phyloP scores from a whole-genome alignment of 441 rosid genomes.

The Populus hybrid region DNA sequence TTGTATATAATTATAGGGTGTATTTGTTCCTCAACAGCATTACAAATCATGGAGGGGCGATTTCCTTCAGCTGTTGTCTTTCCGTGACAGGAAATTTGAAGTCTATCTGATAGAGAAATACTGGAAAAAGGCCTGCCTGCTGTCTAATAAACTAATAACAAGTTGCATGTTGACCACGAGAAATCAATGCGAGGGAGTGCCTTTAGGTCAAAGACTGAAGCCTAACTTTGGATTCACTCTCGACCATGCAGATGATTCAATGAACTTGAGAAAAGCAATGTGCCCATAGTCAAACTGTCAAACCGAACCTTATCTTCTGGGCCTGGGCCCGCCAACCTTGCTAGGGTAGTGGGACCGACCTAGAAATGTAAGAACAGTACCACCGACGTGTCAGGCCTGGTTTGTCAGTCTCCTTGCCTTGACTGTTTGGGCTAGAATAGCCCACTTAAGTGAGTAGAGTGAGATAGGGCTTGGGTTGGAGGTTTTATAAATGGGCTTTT shows the following conservation, averaged over 20 bases:
- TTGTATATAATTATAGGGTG: background rate
- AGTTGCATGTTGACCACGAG: too few species aligned
- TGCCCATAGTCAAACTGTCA: background rate
- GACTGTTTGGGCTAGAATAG: background rate
- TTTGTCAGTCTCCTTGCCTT: background rate
- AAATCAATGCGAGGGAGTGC: background rate
- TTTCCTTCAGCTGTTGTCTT: too few species aligned
- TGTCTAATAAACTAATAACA: background rate
- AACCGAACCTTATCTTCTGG: background rate
- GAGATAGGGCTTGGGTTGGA: background rate
- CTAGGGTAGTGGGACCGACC: background rate
- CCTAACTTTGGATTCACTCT: background rate
- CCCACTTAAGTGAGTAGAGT: background rate
- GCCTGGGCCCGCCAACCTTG: background rate
- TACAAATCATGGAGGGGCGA: background rate
- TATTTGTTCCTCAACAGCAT: background rate
- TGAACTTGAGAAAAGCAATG: background rate
- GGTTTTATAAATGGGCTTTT: background rate
- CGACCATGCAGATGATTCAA: background rate
- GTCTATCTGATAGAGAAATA: background rate
- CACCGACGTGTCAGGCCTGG: background rate
- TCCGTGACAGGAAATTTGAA: background rate
- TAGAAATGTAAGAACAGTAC: background rate
- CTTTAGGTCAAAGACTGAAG: background rate
- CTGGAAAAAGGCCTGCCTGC: background rate